Conservation (phyloP, 1,139 yeast genomes). For the Hanseniaspora uvarum region DNA sequence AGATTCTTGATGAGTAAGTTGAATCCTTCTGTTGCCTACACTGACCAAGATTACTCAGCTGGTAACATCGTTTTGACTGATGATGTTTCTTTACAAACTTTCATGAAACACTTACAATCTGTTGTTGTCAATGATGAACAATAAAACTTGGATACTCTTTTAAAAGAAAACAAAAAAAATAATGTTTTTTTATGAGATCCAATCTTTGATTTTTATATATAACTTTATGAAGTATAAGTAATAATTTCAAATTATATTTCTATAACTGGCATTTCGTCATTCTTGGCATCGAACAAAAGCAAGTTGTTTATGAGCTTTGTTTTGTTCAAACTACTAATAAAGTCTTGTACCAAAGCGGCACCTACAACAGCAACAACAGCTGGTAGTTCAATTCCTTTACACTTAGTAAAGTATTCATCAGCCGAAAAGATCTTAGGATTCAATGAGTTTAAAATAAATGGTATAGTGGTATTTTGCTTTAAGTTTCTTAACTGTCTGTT, state of each 20-base stretch:
- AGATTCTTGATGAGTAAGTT: constrained; percentile 88
- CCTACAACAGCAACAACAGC: constrained; percentile 87
- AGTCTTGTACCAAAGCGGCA: constrained; percentile 84
- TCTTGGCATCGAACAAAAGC: constrained; percentile 61
- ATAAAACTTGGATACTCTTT: constrained; percentile 14
- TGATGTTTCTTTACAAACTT: constrained; percentile 84
- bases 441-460: constrained; percentile 7
- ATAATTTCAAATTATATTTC: constrained; percentile 27
- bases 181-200: too few species aligned
- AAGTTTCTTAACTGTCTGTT: constrained; percentile 11
- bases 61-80: constrained; percentile 86
- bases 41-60: constrained; percentile 45
- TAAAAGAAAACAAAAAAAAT: too few species aligned
- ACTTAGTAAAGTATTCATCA: constrained; percentile 34
- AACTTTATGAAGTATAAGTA: too few species aligned
- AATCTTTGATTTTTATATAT: background rate
- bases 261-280: constrained; percentile 66
- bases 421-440: constrained; percentile 23
- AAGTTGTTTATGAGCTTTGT: constrained; percentile 71
- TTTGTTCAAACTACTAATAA: constrained; percentile 67
- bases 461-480: constrained; percentile 6
- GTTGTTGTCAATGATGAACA: constrained; percentile 52
- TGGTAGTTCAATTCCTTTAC: constrained; percentile 59
- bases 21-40: constrained; percentile 83
- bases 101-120: constrained; percentile 81